Evolutionary conservation across 768 basidiomycete genomes (phyloP).

Genomic region (Trametopsis cervina): DNA sequence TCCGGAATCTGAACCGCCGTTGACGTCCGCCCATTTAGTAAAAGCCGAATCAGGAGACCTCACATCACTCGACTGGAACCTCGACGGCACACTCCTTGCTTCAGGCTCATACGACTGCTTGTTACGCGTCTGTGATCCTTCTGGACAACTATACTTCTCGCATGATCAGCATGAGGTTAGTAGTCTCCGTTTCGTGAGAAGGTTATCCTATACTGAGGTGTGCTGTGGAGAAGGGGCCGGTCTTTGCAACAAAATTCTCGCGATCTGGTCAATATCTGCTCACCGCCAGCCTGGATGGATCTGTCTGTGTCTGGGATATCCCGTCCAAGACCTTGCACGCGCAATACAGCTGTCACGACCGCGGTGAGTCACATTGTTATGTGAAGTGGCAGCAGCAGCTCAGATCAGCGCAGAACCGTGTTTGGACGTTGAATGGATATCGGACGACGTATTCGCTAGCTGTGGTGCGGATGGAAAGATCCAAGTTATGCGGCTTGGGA

Average conservation of each 20-base stretch:
- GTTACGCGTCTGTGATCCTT: constrained; percentile 57
- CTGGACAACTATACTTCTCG: constrained; percentile 57
- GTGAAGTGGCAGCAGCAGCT: constrained; percentile 4
- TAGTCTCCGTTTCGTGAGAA: constrained; percentile 5
- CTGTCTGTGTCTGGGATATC: constrained; percentile 75
- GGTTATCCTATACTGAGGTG: constrained; percentile 8
- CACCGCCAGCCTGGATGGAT: constrained; percentile 73
- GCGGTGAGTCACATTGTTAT: constrained; percentile 31
- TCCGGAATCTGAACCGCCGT: constrained; percentile 27
- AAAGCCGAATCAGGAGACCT: constrained; percentile 50
- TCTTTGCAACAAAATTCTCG: constrained; percentile 77
- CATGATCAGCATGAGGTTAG: constrained; percentile 62
- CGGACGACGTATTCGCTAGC: constrained; percentile 62
- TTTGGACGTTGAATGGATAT: constrained; percentile 76
- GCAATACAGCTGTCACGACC: constrained; percentile 61
- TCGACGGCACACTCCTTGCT: constrained; percentile 65
- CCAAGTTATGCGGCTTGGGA: constrained; percentile 51
- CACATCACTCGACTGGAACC: constrained; percentile 73
- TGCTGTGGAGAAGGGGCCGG: constrained; percentile 55
- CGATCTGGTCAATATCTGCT: constrained; percentile 64
- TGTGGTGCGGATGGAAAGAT: constrained; percentile 66
- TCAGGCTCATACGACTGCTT: constrained; percentile 73
- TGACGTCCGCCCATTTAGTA: constrained; percentile 43
- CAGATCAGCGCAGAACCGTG: constrained; percentile 49
- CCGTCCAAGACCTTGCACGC: constrained; percentile 49